phyloP scores from a whole-genome alignment of 2,329 filamentous ascomycete species.

The Diaporthe sp. region DNA sequence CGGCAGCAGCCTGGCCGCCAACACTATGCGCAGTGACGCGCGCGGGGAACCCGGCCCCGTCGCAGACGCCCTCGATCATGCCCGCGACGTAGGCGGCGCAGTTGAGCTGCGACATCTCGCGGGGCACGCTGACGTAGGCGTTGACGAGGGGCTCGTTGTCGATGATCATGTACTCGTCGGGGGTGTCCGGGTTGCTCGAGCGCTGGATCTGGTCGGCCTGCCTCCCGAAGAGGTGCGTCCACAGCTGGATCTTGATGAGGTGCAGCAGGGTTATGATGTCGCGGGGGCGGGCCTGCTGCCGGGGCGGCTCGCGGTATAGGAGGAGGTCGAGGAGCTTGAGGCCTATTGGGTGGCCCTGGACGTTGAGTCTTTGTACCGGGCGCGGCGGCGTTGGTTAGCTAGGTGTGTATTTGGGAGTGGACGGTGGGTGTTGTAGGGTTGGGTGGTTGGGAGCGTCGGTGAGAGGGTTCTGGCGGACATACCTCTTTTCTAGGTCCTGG shows the following conservation, averaged over 20 bases:
- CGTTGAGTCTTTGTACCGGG: conserved; percentile 75
- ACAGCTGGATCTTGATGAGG: conserved; percentile 93
- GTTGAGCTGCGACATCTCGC: conserved; percentile 96
- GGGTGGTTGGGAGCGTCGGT: conserved; percentile 13
- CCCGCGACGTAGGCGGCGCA: conserved; percentile 96
- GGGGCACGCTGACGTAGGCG: conserved; percentile 90
- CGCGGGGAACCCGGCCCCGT: conserved; percentile 90
- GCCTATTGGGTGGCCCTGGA: conserved; percentile 93
- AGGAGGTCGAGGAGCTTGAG: conserved; percentile 95
- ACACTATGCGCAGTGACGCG: conserved; percentile 91
- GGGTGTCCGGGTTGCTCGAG: conserved; percentile 81
- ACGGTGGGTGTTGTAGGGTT: background rate
- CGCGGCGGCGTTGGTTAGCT: conserved; percentile 16
- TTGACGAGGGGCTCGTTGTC: conserved; percentile 98
- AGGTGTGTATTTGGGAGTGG: background rate
- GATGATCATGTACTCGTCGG: conserved; percentile 98
- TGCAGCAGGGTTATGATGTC: conserved; percentile 92
- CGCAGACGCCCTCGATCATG: conserved; percentile 94
- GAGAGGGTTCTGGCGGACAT: conserved; percentile 43
- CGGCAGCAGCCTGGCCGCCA: conserved; percentile 69
- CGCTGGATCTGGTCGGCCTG: conserved; percentile 95
- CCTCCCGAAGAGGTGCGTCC: conserved; percentile 91
- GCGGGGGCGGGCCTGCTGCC: conserved; percentile 81
- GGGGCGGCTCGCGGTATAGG: conserved; percentile 81
- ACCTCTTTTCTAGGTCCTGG: conserved; percentile 93